These are phyloP conservation scores for Pestalotiopsis sp. DNA, from an alignment of 2,329 filamentous ascomycete genomes.

Conservation along the genomic window DNA sequence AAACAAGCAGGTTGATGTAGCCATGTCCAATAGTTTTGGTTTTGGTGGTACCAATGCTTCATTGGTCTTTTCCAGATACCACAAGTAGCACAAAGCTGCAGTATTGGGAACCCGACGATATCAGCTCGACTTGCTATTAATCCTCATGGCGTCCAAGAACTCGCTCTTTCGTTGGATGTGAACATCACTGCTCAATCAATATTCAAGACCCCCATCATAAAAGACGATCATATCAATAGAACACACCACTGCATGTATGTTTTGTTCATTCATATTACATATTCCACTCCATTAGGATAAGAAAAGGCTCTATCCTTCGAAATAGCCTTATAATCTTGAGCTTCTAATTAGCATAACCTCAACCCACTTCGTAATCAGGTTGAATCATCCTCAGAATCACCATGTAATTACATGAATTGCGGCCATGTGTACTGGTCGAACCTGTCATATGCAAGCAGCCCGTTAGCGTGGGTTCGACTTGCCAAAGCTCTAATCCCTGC, in stretches of 20 bases:
- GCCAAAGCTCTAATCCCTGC: constrained; percentile 8
- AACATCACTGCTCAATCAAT: too few species aligned
- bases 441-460: constrained; percentile 11
- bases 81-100: neutral
- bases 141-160: neutral
- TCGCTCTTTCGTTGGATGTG: neutral
- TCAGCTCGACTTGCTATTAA: neutral
- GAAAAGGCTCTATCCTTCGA: too few species aligned
- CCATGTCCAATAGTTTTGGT: constrained; percentile 93
- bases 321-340: too few species aligned
- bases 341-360: too few species aligned
- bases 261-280: too few species aligned
- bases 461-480: neutral
- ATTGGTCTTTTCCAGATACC: constrained; percentile 68
- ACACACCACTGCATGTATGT: too few species aligned
- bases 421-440: neutral
- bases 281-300: too few species aligned
- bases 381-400: too few species aligned
- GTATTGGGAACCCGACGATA: neutral
- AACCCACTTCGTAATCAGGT: too few species aligned
- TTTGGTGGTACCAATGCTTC: constrained; percentile 97
- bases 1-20: constrained; percentile 68
- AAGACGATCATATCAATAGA: too few species aligned
- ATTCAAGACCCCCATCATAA: too few species aligned
- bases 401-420: neutral